A percentile compares a stretch with the other conserved stretches of the same genome.
Conservation (phyloP, 2,329 filamentous ascomycete genomes). For the Monosporascus sp. region DNA sequence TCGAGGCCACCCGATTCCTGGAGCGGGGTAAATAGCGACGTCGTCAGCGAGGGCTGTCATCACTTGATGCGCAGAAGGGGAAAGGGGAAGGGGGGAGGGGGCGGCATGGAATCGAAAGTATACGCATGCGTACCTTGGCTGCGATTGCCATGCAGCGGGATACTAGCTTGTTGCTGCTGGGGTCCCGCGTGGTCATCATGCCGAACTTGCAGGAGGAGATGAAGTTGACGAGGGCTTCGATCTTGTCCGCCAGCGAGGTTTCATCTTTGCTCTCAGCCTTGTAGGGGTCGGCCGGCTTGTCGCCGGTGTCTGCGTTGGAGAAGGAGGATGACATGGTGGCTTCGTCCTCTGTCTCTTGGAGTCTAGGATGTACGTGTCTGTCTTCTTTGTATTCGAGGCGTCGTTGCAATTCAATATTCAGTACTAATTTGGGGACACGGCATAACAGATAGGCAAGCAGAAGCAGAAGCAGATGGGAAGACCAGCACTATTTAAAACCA, state of each 20-base stretch:
- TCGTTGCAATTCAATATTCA: no score
- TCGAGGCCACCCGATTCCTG: constrained; percentile 76
- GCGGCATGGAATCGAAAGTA: constrained; percentile 14
- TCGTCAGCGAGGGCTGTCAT: no score
- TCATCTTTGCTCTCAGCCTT: constrained; percentile 51
- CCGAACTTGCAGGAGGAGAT: constrained; percentile 61
- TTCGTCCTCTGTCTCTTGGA: not conserved
- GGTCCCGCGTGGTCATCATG: constrained; percentile 62
- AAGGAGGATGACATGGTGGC: constrained; percentile 39
- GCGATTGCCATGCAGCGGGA: constrained; percentile 67
- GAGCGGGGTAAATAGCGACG: not conserved
- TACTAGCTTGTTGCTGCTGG: constrained; percentile 50
- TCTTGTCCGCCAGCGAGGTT: constrained; percentile 56
- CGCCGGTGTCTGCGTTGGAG: constrained; percentile 57
- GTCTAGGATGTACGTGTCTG: no score
- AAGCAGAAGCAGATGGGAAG: no score
- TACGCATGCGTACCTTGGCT: constrained; percentile 44
- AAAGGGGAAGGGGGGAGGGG: no score
- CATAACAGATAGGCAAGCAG: no score
- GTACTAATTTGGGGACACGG: no score
- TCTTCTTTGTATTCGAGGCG: not conserved
- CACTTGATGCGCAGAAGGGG: not conserved
- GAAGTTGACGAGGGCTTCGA: constrained; percentile 57
- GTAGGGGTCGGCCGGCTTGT: constrained; percentile 70
- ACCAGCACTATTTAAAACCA: no score